Conservation (phyloP, 345 rosid species). For the Eucalyptus viminalis region DNA sequence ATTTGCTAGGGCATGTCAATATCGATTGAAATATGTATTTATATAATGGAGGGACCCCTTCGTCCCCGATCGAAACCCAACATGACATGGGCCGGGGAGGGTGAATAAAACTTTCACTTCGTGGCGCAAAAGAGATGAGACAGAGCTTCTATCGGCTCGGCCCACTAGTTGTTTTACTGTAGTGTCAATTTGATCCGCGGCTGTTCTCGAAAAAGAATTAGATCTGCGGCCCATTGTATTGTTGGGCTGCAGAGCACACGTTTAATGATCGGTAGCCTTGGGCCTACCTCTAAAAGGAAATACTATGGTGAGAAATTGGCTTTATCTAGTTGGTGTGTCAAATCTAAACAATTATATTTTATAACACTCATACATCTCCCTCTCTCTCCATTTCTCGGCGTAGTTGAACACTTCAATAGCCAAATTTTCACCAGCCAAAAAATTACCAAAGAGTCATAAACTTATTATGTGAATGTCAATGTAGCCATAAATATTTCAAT, state of each 20-base stretch:
- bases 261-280: not conserved
- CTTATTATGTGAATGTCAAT: not conserved
- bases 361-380: not conserved
- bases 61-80: not conserved
- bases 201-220: not conserved
- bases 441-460: not conserved
- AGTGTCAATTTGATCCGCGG: not conserved
- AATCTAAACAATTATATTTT: not conserved
- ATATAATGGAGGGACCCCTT: rapidly evolving
- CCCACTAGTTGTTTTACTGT: not conserved
- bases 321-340: not conserved
- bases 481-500: rapidly evolving
- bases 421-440: rapidly evolving
- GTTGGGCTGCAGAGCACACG: not conserved
- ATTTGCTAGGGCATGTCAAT: not conserved
- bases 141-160: not conserved
- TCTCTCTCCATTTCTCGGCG: not conserved
- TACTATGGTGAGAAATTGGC: not conserved
- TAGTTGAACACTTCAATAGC: not conserved
- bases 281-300: not conserved
- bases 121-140: not conserved
- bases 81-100: not conserved
- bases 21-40: not conserved
- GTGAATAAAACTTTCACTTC: not conserved
- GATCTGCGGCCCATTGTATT: not conserved